Evolutionary conservation across 805 yeast genomes (phyloP).

Genomic region (Starmera amethionina): DNA sequence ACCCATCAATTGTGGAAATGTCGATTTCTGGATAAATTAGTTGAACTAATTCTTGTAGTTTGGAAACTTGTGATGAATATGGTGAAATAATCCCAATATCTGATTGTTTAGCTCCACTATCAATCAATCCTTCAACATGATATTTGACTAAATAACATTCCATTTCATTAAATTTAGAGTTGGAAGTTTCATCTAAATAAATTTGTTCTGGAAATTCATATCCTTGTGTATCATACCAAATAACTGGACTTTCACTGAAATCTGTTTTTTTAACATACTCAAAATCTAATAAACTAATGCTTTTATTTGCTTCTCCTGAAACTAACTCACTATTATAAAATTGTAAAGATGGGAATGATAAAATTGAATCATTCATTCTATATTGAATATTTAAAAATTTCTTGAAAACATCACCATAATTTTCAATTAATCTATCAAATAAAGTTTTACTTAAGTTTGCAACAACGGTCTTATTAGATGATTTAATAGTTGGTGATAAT

Average conservation of each 20-base stretch:
- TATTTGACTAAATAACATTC: slow-evolving; percentile 55
- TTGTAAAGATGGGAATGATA: slow-evolving; percentile 64
- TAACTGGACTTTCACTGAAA: slow-evolving; percentile 42
- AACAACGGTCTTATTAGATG: slow-evolving; percentile 30
- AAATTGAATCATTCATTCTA: slow-evolving; percentile 73
- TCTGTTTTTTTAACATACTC: slow-evolving; percentile 39
- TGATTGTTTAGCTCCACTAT: slow-evolving; percentile 37
- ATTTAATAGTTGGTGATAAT: slow-evolving; percentile 82
- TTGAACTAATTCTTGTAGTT: slow-evolving; percentile 39
- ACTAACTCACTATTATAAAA: slow-evolving; percentile 54
- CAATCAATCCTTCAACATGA: slow-evolving; percentile 44
- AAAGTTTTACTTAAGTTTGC: slow-evolving; percentile 51
- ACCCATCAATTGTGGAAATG: slow-evolving; percentile 88
- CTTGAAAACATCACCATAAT: slow-evolving; percentile 37
- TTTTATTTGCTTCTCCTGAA: slow-evolving; percentile 52
- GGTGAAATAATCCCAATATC: slow-evolving; percentile 86
- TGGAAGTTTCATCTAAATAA: slow-evolving; percentile 24
- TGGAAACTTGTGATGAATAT: slow-evolving; percentile 75
- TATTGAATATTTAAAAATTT: slow-evolving; percentile 69
- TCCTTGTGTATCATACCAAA: slow-evolving; percentile 94
- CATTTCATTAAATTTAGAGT: slow-evolving; percentile 66
- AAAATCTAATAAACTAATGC: slow-evolving; percentile 45
- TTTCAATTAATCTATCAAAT: slow-evolving; percentile 65
- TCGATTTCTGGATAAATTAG: slow-evolving; percentile 39
- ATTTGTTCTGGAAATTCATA: slow-evolving; percentile 62